Conservation (phyloP, 2,329 filamentous ascomycete species). For the Hymenoscyphus fraxineus region DNA sequence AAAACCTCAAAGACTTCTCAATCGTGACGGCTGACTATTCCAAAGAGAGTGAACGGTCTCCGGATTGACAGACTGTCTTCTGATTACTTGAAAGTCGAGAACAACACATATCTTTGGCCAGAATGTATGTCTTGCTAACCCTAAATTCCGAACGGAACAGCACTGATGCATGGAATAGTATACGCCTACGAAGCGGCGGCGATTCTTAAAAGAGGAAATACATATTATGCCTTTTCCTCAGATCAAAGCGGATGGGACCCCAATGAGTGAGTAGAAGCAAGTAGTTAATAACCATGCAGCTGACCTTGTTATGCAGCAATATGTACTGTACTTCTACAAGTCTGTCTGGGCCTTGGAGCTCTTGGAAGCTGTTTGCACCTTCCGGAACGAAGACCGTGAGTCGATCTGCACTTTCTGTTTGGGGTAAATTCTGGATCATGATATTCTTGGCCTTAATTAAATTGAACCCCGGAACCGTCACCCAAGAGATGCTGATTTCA, state of each 20-base stretch:
- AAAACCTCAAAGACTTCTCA: conserved; percentile 41
- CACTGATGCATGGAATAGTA: conserved; percentile 17
- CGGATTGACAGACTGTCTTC: conserved; percentile 54
- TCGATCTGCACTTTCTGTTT: neutral
- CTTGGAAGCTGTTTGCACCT: conserved; percentile 57
- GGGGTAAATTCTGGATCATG: no score
- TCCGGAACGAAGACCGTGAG: conserved; percentile 47
- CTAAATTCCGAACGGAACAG: neutral
- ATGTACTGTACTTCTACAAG: conserved; percentile 56
- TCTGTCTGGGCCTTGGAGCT: conserved; percentile 57
- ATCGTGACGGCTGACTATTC: conserved; percentile 35
- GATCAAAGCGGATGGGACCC: conserved; percentile 43
- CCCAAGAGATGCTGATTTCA: neutral
- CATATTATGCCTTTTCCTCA: conserved; percentile 64
- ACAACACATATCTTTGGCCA: neutral
- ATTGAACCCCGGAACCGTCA: neutral
- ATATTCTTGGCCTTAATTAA: no score
- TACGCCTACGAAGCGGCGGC: conserved; percentile 60
- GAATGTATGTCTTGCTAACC: neutral
- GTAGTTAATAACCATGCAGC: neutral
- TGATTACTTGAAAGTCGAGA: conserved; percentile 42
- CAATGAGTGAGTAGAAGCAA: neutral
- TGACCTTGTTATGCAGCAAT: conserved; percentile 38
- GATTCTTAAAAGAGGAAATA: conserved; percentile 54
- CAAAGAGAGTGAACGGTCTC: conserved; percentile 53